A percentile compares a stretch with the other conserved stretches of the same genome.
phyloP scores from a whole-genome alignment of 345 rosid species.

The Ceriops tagal region DNA sequence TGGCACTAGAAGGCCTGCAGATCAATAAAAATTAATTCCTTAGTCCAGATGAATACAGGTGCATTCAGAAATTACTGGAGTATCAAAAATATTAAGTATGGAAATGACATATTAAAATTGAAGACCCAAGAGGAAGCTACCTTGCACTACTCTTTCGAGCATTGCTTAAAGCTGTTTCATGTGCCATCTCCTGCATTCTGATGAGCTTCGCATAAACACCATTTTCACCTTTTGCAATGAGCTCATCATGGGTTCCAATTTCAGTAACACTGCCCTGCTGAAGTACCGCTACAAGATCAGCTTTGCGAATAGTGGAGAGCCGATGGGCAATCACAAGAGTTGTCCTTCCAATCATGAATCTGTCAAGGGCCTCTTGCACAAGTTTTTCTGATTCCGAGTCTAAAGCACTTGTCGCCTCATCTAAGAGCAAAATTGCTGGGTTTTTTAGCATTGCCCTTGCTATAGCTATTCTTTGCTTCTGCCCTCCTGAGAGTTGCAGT shows the following conservation, averaged over 20 bases:
- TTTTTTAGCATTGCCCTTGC: slow-evolving; percentile 98
- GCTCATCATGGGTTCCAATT: slow-evolving; percentile 91
- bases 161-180: slow-evolving; percentile 88
- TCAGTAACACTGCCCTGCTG: slow-evolving; percentile 95
- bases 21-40: neutral
- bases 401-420: slow-evolving; percentile 95
- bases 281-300: slow-evolving; percentile 92
- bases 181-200: slow-evolving; percentile 89
- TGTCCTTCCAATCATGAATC: slow-evolving; percentile 98
- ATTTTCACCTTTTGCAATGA: slow-evolving; percentile 79
- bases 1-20: slow-evolving; percentile 93
- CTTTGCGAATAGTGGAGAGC: slow-evolving; percentile 94
- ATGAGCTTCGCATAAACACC: slow-evolving; percentile 91
- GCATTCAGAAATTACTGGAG: neutral
- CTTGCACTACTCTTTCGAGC: slow-evolving; percentile 99
- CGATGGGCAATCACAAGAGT: slow-evolving; percentile 96
- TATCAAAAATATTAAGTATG: neutral
- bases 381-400: slow-evolving; percentile 97
- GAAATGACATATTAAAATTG: neutral
- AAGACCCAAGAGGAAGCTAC: slow-evolving; percentile 28
- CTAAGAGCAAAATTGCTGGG: slow-evolving; percentile 84
- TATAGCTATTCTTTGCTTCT: slow-evolving; percentile 94
- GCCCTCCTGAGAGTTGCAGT: slow-evolving; percentile 93
- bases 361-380: slow-evolving; percentile 93
- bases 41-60: neutral